Evolutionary conservation across 306 rosid genomes (phyloP).

Genomic region (Cicer cuneatum): DNA sequence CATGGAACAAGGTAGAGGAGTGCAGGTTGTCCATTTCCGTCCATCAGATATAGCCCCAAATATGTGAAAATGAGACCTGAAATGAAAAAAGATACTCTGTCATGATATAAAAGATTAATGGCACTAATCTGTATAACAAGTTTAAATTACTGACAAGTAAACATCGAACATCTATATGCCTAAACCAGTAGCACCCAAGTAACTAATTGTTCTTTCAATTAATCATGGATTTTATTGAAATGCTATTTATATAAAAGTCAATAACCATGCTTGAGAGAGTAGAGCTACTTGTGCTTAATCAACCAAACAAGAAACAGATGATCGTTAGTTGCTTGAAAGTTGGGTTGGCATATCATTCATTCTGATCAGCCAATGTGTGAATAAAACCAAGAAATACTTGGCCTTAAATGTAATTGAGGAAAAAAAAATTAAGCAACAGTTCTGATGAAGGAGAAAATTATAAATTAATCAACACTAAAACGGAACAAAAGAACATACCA

Average conservation of each 20-base stretch:
- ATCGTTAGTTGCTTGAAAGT: constrained; percentile 8
- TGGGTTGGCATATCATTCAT: constrained; percentile 32
- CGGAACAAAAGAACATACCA: constrained; percentile 65
- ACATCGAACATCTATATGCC: constrained; percentile 24
- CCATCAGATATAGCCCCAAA: constrained; percentile 83
- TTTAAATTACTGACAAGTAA: constrained; percentile 23
- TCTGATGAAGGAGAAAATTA: constrained; percentile 4
- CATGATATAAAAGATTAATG: constrained; percentile 15
- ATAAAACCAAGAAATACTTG: constrained; percentile 14
- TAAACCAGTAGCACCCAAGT: constrained; percentile 33
- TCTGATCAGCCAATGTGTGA: not conserved
- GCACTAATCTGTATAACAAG: constrained; percentile 24
- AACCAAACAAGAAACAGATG: constrained; percentile 15
- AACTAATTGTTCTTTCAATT: constrained; percentile 10
- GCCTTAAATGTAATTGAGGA: constrained; percentile 7
- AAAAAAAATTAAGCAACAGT: constrained; percentile 15
- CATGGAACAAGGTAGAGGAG: constrained; percentile 99
- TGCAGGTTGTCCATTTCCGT: constrained; percentile 96
- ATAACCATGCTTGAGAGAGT: constrained; percentile 11
- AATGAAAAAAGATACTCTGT: constrained; percentile 43
- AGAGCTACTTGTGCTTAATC: not conserved
- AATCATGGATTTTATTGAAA: constrained; percentile 2
- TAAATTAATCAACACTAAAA: constrained; percentile 30
- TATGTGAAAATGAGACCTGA: constrained; percentile 81
- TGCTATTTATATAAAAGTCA: not conserved